A percentile compares a stretch with the other conserved stretches of the same genome.
These are phyloP conservation scores for Kuraishia cidri DNA, from an alignment of 805 yeast species.

Conservation along the genomic window DNA sequence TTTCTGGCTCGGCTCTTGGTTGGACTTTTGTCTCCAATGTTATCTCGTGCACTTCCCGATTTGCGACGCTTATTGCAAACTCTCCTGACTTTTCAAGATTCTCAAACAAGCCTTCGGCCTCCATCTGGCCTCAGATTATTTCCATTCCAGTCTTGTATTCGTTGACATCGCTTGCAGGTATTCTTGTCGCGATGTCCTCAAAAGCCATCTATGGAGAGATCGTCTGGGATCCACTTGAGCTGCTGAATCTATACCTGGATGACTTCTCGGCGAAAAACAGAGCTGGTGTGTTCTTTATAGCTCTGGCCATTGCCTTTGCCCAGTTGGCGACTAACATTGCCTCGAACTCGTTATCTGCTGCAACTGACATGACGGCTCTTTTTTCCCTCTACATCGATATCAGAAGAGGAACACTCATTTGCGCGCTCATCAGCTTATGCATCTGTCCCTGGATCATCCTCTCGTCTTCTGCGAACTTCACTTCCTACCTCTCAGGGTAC, in stretches of 20 bases:
- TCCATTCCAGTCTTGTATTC: slow-evolving; percentile 69
- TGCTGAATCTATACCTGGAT: slow-evolving; percentile 48
- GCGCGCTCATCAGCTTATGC: slow-evolving; percentile 21
- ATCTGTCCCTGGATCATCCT: slow-evolving; percentile 26
- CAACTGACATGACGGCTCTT: slow-evolving; percentile 47
- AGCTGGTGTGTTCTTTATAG: slow-evolving; percentile 60
- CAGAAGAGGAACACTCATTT: slow-evolving; percentile 41
- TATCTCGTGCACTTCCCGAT: slow-evolving; percentile 67
- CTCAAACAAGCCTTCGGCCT: slow-evolving; percentile 33
- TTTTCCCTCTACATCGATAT: slow-evolving; percentile 47
- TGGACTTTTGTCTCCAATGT: slow-evolving; percentile 68
- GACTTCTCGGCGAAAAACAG: slow-evolving; percentile 40
- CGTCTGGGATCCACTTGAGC: slow-evolving; percentile 32
- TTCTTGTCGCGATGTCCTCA: slow-evolving; percentile 32
- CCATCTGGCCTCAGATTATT: slow-evolving; percentile 39
- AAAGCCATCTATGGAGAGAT: slow-evolving; percentile 25
- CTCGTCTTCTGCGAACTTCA: slow-evolving; percentile 24
- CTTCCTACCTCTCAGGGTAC: slow-evolving; percentile 25
- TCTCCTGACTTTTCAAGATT: slow-evolving; percentile 80
- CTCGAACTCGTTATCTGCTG: slow-evolving; percentile 50
- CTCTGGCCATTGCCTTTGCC: slow-evolving; percentile 51
- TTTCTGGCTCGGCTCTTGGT: slow-evolving; percentile 44
- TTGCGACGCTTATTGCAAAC: slow-evolving; percentile 71
- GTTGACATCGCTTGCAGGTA: slow-evolving; percentile 38
- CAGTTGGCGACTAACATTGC: slow-evolving; percentile 60